Percentiles rank a stretch among this genome's conserved stretches.
Conservation (phyloP, 164 flowering plant species). For the Hamamelis virginiana region DNA sequence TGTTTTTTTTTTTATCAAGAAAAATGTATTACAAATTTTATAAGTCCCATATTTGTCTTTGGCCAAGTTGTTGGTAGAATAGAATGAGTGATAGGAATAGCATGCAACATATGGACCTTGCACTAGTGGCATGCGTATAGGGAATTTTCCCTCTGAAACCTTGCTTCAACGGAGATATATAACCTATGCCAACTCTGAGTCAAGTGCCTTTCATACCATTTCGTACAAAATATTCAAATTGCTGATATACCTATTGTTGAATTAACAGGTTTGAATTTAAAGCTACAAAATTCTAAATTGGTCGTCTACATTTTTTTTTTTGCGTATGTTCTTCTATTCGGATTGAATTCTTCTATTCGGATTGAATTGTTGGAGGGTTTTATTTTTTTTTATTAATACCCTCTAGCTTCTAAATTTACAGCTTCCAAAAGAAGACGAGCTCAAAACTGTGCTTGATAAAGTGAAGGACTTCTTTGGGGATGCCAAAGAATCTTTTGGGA, state of each 20-base stretch:
- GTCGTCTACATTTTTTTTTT: neutral
- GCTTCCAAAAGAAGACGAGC: slow-evolving; percentile 79
- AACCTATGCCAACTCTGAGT: too few species aligned
- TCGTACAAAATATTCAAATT: too few species aligned
- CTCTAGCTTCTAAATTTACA: slow-evolving; percentile 26
- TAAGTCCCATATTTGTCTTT: too few species aligned
- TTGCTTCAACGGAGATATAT: too few species aligned
- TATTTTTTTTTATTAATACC: neutral
- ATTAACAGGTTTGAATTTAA: neutral
- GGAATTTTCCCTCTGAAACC: too few species aligned
- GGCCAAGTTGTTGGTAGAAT: neutral
- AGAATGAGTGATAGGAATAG: neutral
- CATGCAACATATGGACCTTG: neutral
- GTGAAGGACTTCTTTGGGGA: slow-evolving; percentile 89
- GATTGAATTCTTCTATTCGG: neutral
- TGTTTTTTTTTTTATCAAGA: neutral
- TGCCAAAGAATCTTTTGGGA: slow-evolving; percentile 94
- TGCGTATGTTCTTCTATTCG: neutral
- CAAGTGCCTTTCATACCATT: too few species aligned
- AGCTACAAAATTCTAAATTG: neutral
- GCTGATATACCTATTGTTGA: neutral
- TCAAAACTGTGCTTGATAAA: slow-evolving; percentile 85
- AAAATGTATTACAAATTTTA: too few species aligned
- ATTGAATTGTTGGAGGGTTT: neutral
- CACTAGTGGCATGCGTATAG: neutral